Evolutionary conservation across 257 asterid genomes (phyloP).

Genomic region (Przewalskia tangutica): DNA sequence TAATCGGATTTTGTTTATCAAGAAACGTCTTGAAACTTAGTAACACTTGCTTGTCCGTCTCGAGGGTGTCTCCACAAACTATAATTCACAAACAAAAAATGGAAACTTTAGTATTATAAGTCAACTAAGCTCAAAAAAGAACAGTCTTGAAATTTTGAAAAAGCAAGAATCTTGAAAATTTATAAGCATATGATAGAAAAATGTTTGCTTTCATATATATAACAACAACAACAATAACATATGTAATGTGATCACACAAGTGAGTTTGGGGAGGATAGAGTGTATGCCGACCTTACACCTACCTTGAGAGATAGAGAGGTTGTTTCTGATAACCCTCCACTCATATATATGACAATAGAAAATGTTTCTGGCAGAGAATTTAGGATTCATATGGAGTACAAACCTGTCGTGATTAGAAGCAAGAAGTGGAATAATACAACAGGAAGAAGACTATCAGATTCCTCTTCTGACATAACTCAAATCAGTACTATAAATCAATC

Average conservation of each 20-base stretch:
- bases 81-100: conserved; percentile 5
- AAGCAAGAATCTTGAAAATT: neutral
- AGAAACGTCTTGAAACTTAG: conserved; percentile 47
- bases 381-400: neutral
- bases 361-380: too few relatives aligned
- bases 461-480: conserved; percentile 43
- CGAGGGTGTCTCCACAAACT: conserved; percentile 49
- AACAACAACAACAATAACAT: too few relatives aligned
- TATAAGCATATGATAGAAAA: neutral
- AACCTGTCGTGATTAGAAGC: conserved; percentile 32
- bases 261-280: too few relatives aligned
- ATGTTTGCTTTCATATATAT: neutral
- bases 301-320: too few relatives aligned
- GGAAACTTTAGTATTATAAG: neutral
- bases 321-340: too few relatives aligned
- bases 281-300: too few relatives aligned
- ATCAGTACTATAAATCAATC: neutral
- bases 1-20: conserved; percentile 34
- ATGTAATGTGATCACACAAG: too few relatives aligned
- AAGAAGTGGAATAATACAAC: conserved; percentile 33
- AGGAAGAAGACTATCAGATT: conserved; percentile 24
- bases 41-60: conserved; percentile 53
- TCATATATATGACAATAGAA: too few relatives aligned
- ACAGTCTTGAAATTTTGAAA: too few relatives aligned
- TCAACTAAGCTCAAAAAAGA: conserved; percentile 7